Evolutionary conservation across 2,329 filamentous ascomycete species (phyloP), one percentile per base, ranked within the genome.

Genomic region (Aspergillus spinulosporus): DNA sequence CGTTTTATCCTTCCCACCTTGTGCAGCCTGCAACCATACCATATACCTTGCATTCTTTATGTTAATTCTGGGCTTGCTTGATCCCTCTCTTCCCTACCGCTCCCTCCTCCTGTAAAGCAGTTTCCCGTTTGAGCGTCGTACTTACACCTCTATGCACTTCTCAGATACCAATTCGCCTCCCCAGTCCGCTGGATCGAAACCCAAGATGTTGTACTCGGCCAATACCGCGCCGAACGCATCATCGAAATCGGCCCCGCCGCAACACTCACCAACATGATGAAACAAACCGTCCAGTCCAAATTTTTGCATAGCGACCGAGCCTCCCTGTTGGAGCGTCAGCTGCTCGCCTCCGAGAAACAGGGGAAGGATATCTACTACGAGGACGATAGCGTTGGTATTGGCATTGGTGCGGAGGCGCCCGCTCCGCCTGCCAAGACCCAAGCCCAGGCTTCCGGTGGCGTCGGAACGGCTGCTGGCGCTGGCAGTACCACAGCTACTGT

Each of bases 131-230:
- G 26, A 28, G 3, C 26, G 4, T 28, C 26, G 26, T 28, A 28
- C 26, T 28, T 28, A 28, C 26, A 28, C 26, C 26, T 4, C 26
- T 28, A 28, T 28, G 3, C 26, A 4, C 26, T 4, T 28, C 4
- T 4, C 15, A 43, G 40, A 26, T 43, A 43, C 26, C 94, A 99
- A 76, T 99, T 99, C 77, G 94, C 94, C 69, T 97, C 92, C 52
- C 94, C 94, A 49, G 94, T 99, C 68, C 88, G 94, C 87, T 99
- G 94, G 94, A 99, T 99, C 77, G 94, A 99, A 80, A 99, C 94
- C 52, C 94, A 99, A 80, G 94, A 99, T 93, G 94, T 99, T 68
- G 93, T 99, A 71, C 89, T 99, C 67, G 93, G 88, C 63, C 92
- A 97, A 77, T 94, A 96, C 80, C 88, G 87, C 51, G 95, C 94